Percentiles rank a stretch among this genome's conserved stretches.
These are phyloP conservation scores for Aspergillus sp. DNA, from an alignment of 2,329 filamentous ascomycete genomes.

Conservation along the genomic window DNA sequence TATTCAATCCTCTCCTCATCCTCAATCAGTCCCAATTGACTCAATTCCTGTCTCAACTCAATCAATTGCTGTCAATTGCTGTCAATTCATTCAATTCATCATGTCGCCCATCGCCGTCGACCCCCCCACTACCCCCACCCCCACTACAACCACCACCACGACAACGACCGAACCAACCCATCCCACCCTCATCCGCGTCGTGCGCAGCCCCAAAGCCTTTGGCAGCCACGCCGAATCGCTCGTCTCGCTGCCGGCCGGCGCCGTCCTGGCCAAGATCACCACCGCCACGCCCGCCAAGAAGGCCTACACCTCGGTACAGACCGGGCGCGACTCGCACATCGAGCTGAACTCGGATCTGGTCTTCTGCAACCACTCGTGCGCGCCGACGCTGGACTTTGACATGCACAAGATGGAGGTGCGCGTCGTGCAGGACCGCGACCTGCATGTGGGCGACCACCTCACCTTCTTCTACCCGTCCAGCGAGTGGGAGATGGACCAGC, in stretches of 20 bases:
- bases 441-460: slow-evolving; percentile 42
- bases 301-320: slow-evolving; percentile 55
- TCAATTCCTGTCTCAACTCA: too few relatives aligned
- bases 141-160: slow-evolving; percentile 14
- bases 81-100: too few relatives aligned
- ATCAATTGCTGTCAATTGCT: too few relatives aligned
- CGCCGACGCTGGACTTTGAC: slow-evolving; percentile 54
- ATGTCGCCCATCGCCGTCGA: slow-evolving; percentile 23
- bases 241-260: slow-evolving; percentile 49
- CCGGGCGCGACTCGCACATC: slow-evolving; percentile 49
- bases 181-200: slow-evolving; percentile 26
- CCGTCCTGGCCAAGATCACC: slow-evolving; percentile 50
- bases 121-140: slow-evolving; percentile 11
- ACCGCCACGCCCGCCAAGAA: slow-evolving; percentile 44
- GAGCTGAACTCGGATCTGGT: slow-evolving; percentile 58
- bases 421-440: slow-evolving; percentile 36
- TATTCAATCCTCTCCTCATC: not conserved
- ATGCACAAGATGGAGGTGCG: slow-evolving; percentile 45
- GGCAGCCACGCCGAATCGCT: slow-evolving; percentile 46
- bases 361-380: slow-evolving; percentile 58
- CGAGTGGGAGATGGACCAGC: slow-evolving; percentile 50
- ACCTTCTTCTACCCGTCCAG: slow-evolving; percentile 53
- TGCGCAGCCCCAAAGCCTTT: slow-evolving; percentile 34
- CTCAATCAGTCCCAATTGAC: too few relatives aligned
- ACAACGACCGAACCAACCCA: slow-evolving; percentile 23